A percentile compares a stretch with the other conserved stretches of the same genome.
These are phyloP conservation scores for Lonicera japonica DNA, from an alignment of 129 eudicot species.

Conservation along the genomic window DNA sequence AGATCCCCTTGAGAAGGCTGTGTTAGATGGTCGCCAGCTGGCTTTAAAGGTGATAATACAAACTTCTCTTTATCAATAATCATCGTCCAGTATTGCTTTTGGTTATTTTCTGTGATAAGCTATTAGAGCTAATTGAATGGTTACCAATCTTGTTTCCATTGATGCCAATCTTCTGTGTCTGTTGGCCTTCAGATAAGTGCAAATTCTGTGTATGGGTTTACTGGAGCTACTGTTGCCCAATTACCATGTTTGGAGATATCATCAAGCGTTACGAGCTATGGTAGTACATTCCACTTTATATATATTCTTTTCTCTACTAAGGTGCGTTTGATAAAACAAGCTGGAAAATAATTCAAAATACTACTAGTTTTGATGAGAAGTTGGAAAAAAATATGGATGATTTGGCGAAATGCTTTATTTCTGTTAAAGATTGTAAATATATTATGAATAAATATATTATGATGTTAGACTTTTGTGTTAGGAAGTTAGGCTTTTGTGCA, in stretches of 20 bases:
- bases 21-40: slow-evolving; percentile 96
- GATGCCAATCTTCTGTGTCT: neutral
- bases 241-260: slow-evolving; percentile 97
- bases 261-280: slow-evolving; percentile 98
- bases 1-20: slow-evolving; percentile 96
- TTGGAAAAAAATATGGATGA: too few species aligned
- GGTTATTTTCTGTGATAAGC: slow-evolving; percentile 6
- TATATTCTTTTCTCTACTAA: neutral
- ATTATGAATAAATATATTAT: too few species aligned
- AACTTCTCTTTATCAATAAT: neutral
- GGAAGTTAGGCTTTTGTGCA: too few species aligned
- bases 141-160: neutral
- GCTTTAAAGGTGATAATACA: slow-evolving; percentile 65
- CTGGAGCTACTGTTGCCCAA: slow-evolving; percentile 97
- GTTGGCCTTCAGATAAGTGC: slow-evolving; percentile 75
- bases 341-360: too few species aligned
- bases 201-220: slow-evolving; percentile 97
- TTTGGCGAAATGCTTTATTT: too few species aligned
- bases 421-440: too few species aligned
- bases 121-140: slow-evolving; percentile 1
- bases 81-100: slow-evolving; percentile 1
- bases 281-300: slow-evolving; percentile 28
- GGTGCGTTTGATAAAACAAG: too few species aligned
- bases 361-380: too few species aligned
- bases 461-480: too few species aligned